These are phyloP conservation scores for Venturia effusa DNA, from an alignment of 2,329 filamentous ascomycete genomes.

Conservation along the genomic window DNA sequence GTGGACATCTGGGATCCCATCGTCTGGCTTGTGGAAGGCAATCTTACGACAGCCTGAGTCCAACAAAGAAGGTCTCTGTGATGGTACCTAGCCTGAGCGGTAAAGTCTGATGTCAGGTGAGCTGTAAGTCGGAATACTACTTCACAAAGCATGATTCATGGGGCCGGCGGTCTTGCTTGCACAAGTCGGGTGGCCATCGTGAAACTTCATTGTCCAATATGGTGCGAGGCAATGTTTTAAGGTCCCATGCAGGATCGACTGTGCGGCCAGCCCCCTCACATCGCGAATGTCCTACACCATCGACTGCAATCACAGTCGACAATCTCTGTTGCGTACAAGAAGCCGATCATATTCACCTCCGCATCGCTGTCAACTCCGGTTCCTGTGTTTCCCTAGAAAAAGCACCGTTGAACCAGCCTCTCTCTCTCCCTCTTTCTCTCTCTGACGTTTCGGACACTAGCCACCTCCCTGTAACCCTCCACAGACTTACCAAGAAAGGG, in stretches of 20 bases:
- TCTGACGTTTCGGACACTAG: background rate
- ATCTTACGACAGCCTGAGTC: background rate
- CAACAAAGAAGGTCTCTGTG: background rate
- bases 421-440: too few species aligned
- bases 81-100: background rate
- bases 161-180: background rate
- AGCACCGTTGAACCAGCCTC: too few species aligned
- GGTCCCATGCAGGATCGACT: background rate
- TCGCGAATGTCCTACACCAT: background rate
- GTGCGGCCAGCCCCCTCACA: background rate
- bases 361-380: background rate
- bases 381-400: background rate
- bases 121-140: background rate
- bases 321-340: background rate
- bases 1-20: background rate
- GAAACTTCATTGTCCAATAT: constrained; percentile 2
- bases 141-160: background rate
- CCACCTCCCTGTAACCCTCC: background rate
- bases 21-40: background rate
- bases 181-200: background rate
- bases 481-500: background rate
- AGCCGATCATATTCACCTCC: background rate
- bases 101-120: background rate
- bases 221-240: background rate
- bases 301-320: background rate